phyloP scores from a whole-genome alignment of 116 monocot genomes.

The Posidonia oceanica region DNA sequence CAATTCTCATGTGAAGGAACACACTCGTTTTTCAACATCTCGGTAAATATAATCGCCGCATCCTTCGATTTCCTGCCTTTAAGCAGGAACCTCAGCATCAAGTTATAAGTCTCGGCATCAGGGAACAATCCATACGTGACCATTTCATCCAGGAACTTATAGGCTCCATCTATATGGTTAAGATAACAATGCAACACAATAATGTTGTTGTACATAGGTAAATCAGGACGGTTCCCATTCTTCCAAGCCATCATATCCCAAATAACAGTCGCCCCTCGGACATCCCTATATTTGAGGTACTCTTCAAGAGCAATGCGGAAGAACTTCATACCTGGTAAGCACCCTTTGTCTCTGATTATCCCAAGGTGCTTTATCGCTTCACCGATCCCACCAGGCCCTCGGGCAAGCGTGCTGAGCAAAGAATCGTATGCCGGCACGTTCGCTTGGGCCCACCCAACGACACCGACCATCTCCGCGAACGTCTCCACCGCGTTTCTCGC shows the following conservation, averaged over 20 bases:
- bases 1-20: conserved; percentile 28
- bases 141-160: conserved; percentile 55
- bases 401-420: conserved; percentile 28
- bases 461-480: conserved; percentile 44
- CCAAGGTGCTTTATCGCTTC: conserved; percentile 29
- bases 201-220: conserved; percentile 38
- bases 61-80: conserved; percentile 28
- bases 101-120: conserved; percentile 30
- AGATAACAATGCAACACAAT: conserved; percentile 24
- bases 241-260: conserved; percentile 40
- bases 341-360: conserved; percentile 19
- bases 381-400: conserved; percentile 1
- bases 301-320: conserved; percentile 26
- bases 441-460: conserved; percentile 35
- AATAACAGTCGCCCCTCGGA: conserved; percentile 12
- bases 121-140: conserved; percentile 40
- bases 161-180: conserved; percentile 15
- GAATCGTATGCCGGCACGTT: conserved; percentile 56
- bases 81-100: conserved; percentile 35
- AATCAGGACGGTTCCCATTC: conserved; percentile 24
- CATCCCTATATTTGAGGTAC: conserved; percentile 13
- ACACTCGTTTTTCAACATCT: conserved; percentile 71
- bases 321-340: conserved; percentile 54
- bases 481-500: conserved; percentile 13
- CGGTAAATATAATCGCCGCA: conserved; percentile 25